A percentile compares a stretch with the other conserved stretches of the same genome.
Evolutionary conservation across 257 asterid genomes (phyloP).

Genomic region (Haberlea rhodopensis): DNA sequence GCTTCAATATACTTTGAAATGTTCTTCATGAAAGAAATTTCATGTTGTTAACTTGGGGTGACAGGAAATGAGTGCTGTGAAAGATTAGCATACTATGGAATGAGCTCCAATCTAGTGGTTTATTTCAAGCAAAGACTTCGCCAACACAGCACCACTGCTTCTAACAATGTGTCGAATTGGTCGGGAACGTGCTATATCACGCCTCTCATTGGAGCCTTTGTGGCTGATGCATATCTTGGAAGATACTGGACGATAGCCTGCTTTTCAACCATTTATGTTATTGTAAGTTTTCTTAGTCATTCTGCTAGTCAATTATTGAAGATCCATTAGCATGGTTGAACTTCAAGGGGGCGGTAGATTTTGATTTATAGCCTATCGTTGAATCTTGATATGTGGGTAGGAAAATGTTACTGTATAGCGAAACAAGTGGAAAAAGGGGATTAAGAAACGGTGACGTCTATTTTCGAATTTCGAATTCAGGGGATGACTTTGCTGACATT

Average conservation of each 20-base stretch:
- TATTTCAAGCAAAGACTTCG: slow-evolving; percentile 40
- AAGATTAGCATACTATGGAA: slow-evolving; percentile 52
- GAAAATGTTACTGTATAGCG: no score
- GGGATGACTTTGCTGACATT: slow-evolving; percentile 64
- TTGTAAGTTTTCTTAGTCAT: slow-evolving; percentile 56
- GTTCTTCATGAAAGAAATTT: no score
- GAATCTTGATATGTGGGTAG: no score
- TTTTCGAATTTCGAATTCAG: no score
- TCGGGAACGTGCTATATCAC: slow-evolving; percentile 75
- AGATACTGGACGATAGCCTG: slow-evolving; percentile 66
- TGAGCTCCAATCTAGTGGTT: slow-evolving; percentile 45
- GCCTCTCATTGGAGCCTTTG: slow-evolving; percentile 71
- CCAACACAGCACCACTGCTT: slow-evolving; percentile 41
- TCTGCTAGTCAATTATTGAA: no score
- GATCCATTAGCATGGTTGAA: no score
- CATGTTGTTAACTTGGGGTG: not conserved
- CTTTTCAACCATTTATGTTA: slow-evolving; percentile 66
- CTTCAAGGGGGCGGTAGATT: no score
- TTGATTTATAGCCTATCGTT: no score
- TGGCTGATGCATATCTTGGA: slow-evolving; percentile 81
- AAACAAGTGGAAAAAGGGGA: no score
- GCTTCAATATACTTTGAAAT: no score
- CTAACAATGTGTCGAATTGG: slow-evolving; percentile 59
- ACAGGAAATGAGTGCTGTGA: slow-evolving; percentile 50
- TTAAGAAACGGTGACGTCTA: no score